Evolutionary conservation across 2,329 filamentous ascomycete species (phyloP), one percentile per base, ranked within the genome.

Genomic region (Trichoderma atrobrunneum): DNA sequence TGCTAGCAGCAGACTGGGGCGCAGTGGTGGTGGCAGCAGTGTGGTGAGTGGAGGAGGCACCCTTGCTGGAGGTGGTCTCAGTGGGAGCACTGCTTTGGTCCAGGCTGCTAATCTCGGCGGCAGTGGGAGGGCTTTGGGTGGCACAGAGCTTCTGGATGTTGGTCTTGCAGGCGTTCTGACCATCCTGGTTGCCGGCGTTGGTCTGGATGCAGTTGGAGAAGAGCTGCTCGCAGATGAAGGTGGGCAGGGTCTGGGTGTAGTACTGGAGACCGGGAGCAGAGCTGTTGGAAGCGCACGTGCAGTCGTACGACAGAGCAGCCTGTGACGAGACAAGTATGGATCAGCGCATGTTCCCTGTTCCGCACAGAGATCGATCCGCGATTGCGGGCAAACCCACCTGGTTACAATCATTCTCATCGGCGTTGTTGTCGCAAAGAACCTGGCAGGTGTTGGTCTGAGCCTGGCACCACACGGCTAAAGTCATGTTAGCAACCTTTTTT

Each of bases 241-340:
- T 83, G 62, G 84, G 84, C 75, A 89, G 80, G 3, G 87, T 87
- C 81, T 88, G 84, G 63, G 74, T 76, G 81, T 87, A 89, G 78
- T 85, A 84, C 78, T 87, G 81, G 60, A 89, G 83, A 72, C 85
- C 85, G 16, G 87, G 87, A 7, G 82, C 81, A 61, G 82, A 84
- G 76, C 78, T 80, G 79, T 88, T 87, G 74, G 79, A 76, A 39
- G 77, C 68, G 82, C 87, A 89, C 18, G 79, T 82, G 79, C 87
- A 89, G 18, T 78, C 75, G 80, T 83, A 89, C 68, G 79, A 75
- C 57, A 89, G 82, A 57, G 81, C 82, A 54, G 70, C 68, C 84
- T 87, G 74, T 57, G 73, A 30, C 39, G 30, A 51, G 66, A 62
- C 36, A 32, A 62, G 66, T 34, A 70, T 62, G 62, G 71, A 70